A percentile compares a stretch with the other conserved stretches of the same genome.
These are phyloP conservation scores for Sindora glabra DNA, from an alignment of 306 rosid species.

Conservation along the genomic window DNA sequence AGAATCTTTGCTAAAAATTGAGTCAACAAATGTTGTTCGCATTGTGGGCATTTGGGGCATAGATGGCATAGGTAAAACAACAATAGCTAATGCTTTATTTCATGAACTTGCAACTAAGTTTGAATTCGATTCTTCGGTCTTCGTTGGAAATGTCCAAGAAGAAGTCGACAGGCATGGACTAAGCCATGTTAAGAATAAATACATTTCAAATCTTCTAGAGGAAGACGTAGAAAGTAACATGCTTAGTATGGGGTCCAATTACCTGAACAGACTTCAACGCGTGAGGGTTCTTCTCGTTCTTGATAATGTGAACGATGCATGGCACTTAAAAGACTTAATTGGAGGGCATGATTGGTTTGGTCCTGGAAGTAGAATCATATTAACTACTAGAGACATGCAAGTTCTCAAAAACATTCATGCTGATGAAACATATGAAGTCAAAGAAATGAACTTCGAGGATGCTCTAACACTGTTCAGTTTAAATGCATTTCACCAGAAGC, in stretches of 20 bases:
- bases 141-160: background rate
- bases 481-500: no score
- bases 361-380: no score
- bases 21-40: background rate
- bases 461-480: no score
- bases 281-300: constrained; percentile 5
- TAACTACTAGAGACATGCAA: no score
- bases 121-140: background rate
- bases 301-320: background rate
- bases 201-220: background rate
- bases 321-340: background rate
- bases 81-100: background rate
- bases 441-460: no score
- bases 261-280: background rate
- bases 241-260: background rate
- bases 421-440: no score
- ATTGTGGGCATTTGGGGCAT: background rate
- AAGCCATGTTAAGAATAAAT: background rate
- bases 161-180: background rate
- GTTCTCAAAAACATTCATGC: no score
- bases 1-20: background rate
- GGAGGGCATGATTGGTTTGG: background rate
- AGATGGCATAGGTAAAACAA: background rate
- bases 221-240: background rate
- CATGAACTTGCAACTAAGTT: background rate